Evolutionary conservation across 2,329 filamentous ascomycete species (phyloP), one percentile per base, ranked within the genome.

Genomic region (Rutstroemia sp.): DNA sequence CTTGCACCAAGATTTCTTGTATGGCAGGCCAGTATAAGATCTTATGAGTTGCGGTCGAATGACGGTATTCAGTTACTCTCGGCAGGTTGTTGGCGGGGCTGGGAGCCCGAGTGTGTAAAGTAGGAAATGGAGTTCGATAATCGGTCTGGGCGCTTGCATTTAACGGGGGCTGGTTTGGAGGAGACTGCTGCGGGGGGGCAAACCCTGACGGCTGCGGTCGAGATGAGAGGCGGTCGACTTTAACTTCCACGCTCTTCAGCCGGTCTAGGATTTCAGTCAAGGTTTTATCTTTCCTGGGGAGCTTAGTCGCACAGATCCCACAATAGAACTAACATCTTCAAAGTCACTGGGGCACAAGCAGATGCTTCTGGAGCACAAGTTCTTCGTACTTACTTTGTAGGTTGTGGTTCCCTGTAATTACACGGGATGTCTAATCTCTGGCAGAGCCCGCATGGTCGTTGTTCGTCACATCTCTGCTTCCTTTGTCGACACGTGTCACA

Each of bases 401-500:
- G 80, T 62, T 78, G 76, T 25, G 80, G 79, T 61, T 83, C 80
- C 62, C 80, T 73, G 66, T 86, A 86, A 60, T 75, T 73, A 67
- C 83, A 86, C 41, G 80, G 77, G 59, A 82, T 73, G 63, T 78
- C 76, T 64, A 82, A 76, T 59, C 77, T 76, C 58, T 76, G 72
- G 67, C 82, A 86, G 16, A 79, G 77, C 56, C 78, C 73, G 66
- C 83, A 86, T 17, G 82, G 82, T 55, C 81, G 73, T 64, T 76
- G 73, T 67, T 86, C 82, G 66, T 84, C 81, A 69, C 83, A 86
- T 72, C 78, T 82, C 62, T 83, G 81, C 69, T 86, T 86, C 61
- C 82, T 79, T 51, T 68, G 71, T 49, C 80, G 76, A 67, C 81
- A 84, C 30, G 76, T 81, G 63, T 83, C 79, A 70, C 81, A 84